Conservation (phyloP, 208 protist species). For the Crithidia thermophila region DNA sequence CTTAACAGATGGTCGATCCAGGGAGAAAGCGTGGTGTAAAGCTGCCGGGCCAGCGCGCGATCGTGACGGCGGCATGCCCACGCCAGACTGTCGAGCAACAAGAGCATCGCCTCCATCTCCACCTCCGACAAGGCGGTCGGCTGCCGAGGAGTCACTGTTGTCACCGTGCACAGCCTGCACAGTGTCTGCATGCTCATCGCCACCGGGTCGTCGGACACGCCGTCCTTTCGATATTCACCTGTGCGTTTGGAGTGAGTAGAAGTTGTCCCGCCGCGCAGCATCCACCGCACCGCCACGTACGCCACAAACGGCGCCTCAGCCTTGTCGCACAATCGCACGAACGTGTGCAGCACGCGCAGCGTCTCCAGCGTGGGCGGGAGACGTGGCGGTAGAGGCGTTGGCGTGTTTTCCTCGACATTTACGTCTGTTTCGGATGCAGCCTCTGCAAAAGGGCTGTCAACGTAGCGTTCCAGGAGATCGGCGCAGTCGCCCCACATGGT, state of each 20-base stretch:
- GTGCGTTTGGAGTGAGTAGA: too few species aligned
- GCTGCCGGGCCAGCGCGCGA: conserved; percentile 40
- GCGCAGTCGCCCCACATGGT: conserved; percentile 70
- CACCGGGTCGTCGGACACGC: background rate
- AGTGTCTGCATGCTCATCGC: background rate
- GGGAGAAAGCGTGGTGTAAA: conserved; percentile 24
- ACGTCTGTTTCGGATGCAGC: background rate
- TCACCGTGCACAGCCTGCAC: background rate
- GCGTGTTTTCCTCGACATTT: background rate
- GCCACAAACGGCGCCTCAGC: conserved; percentile 59
- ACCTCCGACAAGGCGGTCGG: conserved; percentile 2
- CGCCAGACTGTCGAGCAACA: conserved; percentile 53
- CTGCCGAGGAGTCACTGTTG: background rate
- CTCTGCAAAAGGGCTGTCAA: conserved; percentile 35
- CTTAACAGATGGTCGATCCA: conserved; percentile 13
- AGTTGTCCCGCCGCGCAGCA: conserved; percentile 15
- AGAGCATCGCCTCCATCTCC: conserved; percentile 22
- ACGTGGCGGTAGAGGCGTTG: too few species aligned
- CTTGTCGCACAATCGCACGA: conserved; percentile 60
- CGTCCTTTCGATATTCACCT: too few species aligned
- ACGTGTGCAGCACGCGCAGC: conserved; percentile 38
- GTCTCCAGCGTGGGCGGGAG: conserved; percentile 36
- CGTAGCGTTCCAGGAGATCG: conserved; percentile 31
- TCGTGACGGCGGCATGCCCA: conserved; percentile 60
- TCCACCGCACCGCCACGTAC: conserved; percentile 46